Evolutionary conservation across 257 asterid species (phyloP), one percentile per base, ranked within the genome.

Genomic region (Fraxinus pennsylvanica): DNA sequence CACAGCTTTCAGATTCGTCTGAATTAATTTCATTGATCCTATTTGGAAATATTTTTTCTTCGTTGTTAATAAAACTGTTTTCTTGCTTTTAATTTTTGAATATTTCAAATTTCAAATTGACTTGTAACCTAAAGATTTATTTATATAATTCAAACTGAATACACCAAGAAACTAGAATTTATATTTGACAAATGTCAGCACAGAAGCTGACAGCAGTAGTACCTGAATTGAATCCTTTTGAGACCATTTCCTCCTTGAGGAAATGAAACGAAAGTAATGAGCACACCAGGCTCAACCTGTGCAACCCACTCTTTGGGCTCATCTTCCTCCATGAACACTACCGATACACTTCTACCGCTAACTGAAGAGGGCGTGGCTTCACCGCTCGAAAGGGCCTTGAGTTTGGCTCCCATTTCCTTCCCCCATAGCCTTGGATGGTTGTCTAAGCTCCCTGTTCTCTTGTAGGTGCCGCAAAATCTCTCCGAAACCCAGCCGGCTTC

Each of bases 231-330:
- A 83, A 96, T 96, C 75, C 96, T 85, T 79, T 89, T 96, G 76
- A 96, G 96, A 82, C 91, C 97, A 79, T 96, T 96, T 54, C 99
- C 99, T 74, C 96, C 97, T 2, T 85, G 86, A 65, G 94, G 92
- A 82, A 92, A 87, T 1, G 98, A 88, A 78, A 96, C 88, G 68
- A 96, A 93, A 1, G 99, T 91, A 82, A 96, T 96, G 33, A 92
- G 81, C 72, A 96, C 99, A 25, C 99, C 98, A 0, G 99, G 98
- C 85, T 96, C 99, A 68, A 92, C 98, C 84, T 96, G 99, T 65
- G 99, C 98, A 52, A 92, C 92, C 99, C 99, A 95, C 68, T 93
- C 99, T 80, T 90, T 93, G 6, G 90, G 84, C 86, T 92, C 98
- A 63, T 91, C 96, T 73, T 94, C 97, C 81, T 92, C 98, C 93